Evolutionary conservation across 768 basidiomycete species (phyloP), one percentile per base, ranked within the genome.

Genomic region (Lactifluus pinguis): DNA sequence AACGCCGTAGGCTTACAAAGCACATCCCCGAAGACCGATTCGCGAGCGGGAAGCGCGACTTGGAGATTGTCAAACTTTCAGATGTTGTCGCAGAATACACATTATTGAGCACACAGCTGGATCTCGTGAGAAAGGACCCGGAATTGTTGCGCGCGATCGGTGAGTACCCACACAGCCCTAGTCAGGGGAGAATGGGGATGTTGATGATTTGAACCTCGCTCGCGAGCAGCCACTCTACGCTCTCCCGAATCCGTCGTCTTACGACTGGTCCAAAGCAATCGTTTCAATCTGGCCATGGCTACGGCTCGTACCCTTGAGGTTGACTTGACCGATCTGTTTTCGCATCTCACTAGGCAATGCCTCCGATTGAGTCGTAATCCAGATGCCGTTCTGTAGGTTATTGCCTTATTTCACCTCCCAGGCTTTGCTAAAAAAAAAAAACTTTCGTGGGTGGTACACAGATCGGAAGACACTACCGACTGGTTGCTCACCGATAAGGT

Each of bases 271-370:
- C 89, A 97, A 70, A 75, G 80, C 48, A 89, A 86, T 63, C 80
- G 82, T 65, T 95, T 89, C 72, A 89, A 85, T 66, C 76, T 81
- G 54, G 95, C 95, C 3, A 81, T 95, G 72, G 73, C 83, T 6
- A 81, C 85, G 32, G 94, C 92, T 2, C 80, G 82, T 38, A 82
- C 81, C 49, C 80, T 97, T 45, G 77, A 83, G 38, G 83, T 92
- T 45, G 92, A 97, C 71, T 90, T 98, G 88, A 83, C 85, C 3
- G 87, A 92, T 63, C 68, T 95, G 11, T 95, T 98, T 69, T 80
- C 82, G 45, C 79, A 83, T 63, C 74, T 98, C 63, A 84, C 92
- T 0, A 76, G 75, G 41, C 85, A 91, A 69, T 97, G 94, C 71
- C 72, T 95, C 50, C 83, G 86, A 60, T 75, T 97, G 47, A 80